Evolutionary conservation across 345 rosid genomes (phyloP), one percentile per base, ranked within the genome.

Genomic region (Theobroma cacao): DNA sequence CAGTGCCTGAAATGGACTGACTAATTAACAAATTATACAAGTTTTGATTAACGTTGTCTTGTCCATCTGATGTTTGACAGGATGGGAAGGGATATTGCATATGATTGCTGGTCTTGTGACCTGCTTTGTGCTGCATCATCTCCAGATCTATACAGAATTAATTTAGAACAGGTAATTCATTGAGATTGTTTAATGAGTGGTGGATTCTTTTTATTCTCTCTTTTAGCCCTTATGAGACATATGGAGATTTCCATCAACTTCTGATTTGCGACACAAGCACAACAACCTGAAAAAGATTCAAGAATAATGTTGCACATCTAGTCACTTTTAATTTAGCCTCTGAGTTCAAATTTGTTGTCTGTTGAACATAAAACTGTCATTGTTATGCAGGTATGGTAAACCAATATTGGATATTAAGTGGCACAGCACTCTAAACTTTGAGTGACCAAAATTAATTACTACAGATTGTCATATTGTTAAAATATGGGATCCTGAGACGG

Each of bases 81-180:
- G 87, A 92, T 94, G 98, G 99, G 99, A 68, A 94, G 98, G 82
- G 93, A 94, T 77, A 91, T 92, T 80, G 72, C 89, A 18, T 94
- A 94, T 85, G 95, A 94, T 84, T 74, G 77, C 84, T 92, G 98
- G 97, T 89, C 99, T 33, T 96, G 97, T 87, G 99, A 96, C 90
- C 87, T 96, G 84, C 88, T 96, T 73, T 96, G 99, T 78, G 98
- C 98, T 82, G 98, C 98, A 70, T 94, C 97, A n/a, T 94, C 98
- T 53, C 91, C 99, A 71, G 97, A 94, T 82, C 60, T 94, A n/a
- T 96, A 92, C 82, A 83, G 99, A 78, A 91, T 96, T 78, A 96
- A 96, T 86, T 86, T 96, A 80, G 97, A 96, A 70, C 95, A 96
- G 98, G 99, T 94, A 65, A 4, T 26, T 13, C 55, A 48, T 3